Conservation (phyloP, 148 eudicot genomes). For the Rhododendron henanense region DNA sequence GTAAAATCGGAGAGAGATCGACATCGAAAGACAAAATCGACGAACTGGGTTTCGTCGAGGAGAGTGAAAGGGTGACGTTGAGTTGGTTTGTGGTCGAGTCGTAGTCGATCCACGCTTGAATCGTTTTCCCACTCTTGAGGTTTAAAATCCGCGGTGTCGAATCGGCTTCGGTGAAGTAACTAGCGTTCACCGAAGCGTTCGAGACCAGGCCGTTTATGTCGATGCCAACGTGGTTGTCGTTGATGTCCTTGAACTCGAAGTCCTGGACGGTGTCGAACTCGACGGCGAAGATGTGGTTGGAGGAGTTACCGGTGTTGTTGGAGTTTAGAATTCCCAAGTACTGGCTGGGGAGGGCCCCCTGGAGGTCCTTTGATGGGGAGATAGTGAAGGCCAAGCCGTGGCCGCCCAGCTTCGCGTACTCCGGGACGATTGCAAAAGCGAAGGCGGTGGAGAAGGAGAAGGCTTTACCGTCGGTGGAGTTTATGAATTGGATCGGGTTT, state of each 20-base stretch:
- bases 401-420: slow-evolving; percentile 62
- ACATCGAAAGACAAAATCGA: slow-evolving; percentile 49
- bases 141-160: slow-evolving; percentile 30
- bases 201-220: slow-evolving; percentile 60
- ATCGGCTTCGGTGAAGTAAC: slow-evolving; percentile 47
- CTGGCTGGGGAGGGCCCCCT: slow-evolving; percentile 64
- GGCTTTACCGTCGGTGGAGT: slow-evolving; percentile 32
- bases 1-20: slow-evolving; percentile 41
- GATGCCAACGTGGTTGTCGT: slow-evolving; percentile 80
- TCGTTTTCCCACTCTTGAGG: slow-evolving; percentile 53
- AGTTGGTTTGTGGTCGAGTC: slow-evolving; percentile 33
- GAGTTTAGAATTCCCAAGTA: slow-evolving; percentile 63
- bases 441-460: slow-evolving; percentile 76
- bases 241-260: slow-evolving; percentile 60
- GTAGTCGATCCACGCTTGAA: slow-evolving; percentile 78
- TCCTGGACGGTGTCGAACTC: slow-evolving; percentile 85
- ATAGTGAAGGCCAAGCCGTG: slow-evolving; percentile 82
- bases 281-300: slow-evolving; percentile 71
- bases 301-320: slow-evolving; percentile 51
- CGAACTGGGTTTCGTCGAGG: slow-evolving; percentile 38
- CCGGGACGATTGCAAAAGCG: slow-evolving; percentile 62
- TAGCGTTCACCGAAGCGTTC: slow-evolving; percentile 45
- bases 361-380: slow-evolving; percentile 37
- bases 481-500: slow-evolving; percentile 46
- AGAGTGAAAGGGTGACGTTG: slow-evolving; percentile 54